phyloP scores from a whole-genome alignment of 2,329 filamentous ascomycete species.

The Exserohilum turcica region DNA sequence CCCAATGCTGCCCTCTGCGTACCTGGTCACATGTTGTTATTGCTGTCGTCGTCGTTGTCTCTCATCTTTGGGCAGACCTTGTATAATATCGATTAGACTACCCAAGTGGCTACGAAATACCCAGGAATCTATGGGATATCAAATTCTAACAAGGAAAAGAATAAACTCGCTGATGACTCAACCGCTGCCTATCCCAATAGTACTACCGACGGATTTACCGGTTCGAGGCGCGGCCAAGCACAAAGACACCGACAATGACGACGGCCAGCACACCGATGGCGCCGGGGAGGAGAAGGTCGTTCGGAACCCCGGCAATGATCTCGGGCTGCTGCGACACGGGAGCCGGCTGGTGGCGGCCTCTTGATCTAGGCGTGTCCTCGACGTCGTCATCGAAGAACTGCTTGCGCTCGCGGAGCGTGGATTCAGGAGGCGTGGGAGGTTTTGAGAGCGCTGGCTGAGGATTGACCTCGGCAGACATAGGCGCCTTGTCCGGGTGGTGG shows the following conservation, averaged over 20 bases:
- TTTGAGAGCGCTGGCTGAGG: constrained; percentile 61
- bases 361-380: constrained; percentile 54
- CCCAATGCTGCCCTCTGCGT: background rate
- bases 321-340: constrained; percentile 65
- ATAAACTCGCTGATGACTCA: constrained; percentile 4
- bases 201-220: constrained; percentile 5
- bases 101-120: constrained; percentile 13
- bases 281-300: constrained; percentile 89
- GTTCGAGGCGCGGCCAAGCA: constrained; percentile 72
- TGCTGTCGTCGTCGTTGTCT: background rate
- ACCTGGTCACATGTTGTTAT: background rate
- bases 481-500: constrained; percentile 89
- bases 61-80: background rate
- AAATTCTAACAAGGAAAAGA: constrained; percentile 16
- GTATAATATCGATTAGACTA: constrained; percentile 11
- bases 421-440: constrained; percentile 59
- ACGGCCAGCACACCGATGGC: constrained; percentile 95
- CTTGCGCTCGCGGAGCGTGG: constrained; percentile 54
- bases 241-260: constrained; percentile 91
- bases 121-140: constrained; percentile 19
- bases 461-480: constrained; percentile 68
- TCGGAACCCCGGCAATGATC: constrained; percentile 87
- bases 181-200: background rate
- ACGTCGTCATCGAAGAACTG: constrained; percentile 60
- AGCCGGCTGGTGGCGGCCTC: constrained; percentile 52